Base-by-base conservation (phyloP, 2,329 filamentous ascomycete genomes). In the Fusarium paranaense region DNA sequence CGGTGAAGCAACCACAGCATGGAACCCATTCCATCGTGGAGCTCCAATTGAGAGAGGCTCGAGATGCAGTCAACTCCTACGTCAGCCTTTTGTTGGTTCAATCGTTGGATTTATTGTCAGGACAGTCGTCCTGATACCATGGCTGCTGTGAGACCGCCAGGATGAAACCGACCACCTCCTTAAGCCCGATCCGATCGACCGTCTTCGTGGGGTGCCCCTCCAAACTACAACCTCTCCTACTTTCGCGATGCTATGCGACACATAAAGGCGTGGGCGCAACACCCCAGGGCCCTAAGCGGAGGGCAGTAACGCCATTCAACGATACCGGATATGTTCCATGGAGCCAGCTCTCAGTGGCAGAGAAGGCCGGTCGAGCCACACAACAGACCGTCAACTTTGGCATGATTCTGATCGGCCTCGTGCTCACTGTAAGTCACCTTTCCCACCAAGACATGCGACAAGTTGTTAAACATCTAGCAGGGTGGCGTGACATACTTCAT, bases 321-420 rank as follows among this genome's bases (percentile, higher is more conserved):
- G 96, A 98, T 77, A 93, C 95, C 79, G 96, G 96, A 9, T 88
- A 89, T 72, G 91, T 98, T 2, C 90, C 91, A 5, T 98, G 96
- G 96, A 88, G 86, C 4, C 88, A 97, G 64, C 88, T 98, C 3
- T 95, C 92, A 1, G 86, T 85, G 0, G 86, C 86, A 57, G 96
- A 98, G 81, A 98, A 98, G 82, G 91, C 92, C 4, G 93, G 93
- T 27, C 90, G 96, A 42, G 94, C 95, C 10, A 96, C 94, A 1
- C 95, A 98, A 83, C 96, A 98, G 83, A 93, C 92, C 18, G 93
- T 97, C 86, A 98, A 98, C 83, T 91, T 98, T 74, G 88, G 92
- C 74, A 83, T 98, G 71, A 90, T 98, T 10, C 76, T 95, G 2
- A 86, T 92, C 9, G 96, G 96, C 30, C 84, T 95, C 13, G 88